Evolutionary conservation across 768 basidiomycete genomes (phyloP), one percentile per base, ranked within the genome.

Genomic region (Mycena venus): DNA sequence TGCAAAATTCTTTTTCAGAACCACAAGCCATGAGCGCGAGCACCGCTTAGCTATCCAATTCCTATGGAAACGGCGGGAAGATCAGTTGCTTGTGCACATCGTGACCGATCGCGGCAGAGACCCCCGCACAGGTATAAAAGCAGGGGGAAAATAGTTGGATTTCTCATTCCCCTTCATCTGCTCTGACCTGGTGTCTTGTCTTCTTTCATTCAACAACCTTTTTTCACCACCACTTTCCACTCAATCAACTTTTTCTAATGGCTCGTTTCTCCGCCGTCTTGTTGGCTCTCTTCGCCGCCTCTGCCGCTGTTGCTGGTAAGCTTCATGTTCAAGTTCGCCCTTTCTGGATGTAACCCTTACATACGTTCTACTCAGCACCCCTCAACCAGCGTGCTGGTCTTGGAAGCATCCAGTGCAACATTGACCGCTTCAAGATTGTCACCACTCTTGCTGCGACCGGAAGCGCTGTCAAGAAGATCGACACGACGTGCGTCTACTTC

Each of bases 391-490:
- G 42, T 17, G 72, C 68, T 17, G 53, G 38, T 27, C 25, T 71
- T 40, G 75, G 71, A 2, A 49, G 38, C 34, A 7, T 74, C 25
- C 3, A 61, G 17, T 82, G 82, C 70, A 81, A 80, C 58, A 68
- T 78, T 23, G 78, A 80, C 47, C 80, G 80, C 29, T 62, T 78
- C 31, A 77, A 79, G 38, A 81, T 78, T 31, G 79, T 82, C 36
- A 66, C 69, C 23, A 72, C 72, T 31, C 81, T 82, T 32, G 78
- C 77, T 1, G 59, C 63, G 31, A 78, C 81, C 27, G 78, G 75
- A 31, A 40, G 47, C 29, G 79, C 80, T 17, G 78, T 81, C 23
- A 65, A 73, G 44, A 77, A 75, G 29, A 74, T 83, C 34, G 61
- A 75, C 60, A 72, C 65, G 44, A 70, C 65, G 77, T 78, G 32